Evolutionary conservation across 2,329 filamentous ascomycete genomes (phyloP), one percentile per base, ranked within the genome.

Genomic region (Arthroderma sp.): DNA sequence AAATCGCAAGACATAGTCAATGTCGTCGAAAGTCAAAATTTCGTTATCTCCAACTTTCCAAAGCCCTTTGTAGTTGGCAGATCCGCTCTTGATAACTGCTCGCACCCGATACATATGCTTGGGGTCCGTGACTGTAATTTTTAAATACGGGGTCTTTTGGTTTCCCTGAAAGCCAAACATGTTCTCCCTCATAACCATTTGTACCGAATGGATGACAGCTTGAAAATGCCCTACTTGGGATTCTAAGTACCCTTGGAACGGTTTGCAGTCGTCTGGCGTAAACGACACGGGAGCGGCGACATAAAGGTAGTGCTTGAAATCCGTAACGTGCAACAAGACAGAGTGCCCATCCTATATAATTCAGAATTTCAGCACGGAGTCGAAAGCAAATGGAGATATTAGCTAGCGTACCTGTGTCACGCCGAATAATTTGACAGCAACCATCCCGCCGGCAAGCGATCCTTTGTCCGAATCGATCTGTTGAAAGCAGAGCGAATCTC

Each of bases 401-500:
- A 29, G 2, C 30, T 43, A 38, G 27, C 60, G 45, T 64, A 79
- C 79, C 70, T 83, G 79, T 31, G 86, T 94, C 3, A 96, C 87
- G 55, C 91, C 91, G 65, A 96, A 98, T 15, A 98, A 74, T 69
- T 91, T 93, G 46, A 98, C 77, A 0, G 85, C 81, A 0, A 85
- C 72, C 58, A 72, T 80, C 15, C 85, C 85, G 40, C 84, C 84
- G 59, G 81, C 70, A 1, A 95, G 63, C 3, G 79, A 83, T 15
- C 91, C 89, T 61, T 98, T 89, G 59, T 96, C 88, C 1, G 80
- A 83, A 58, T 98, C 93, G 53, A 98, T 98, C 58, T 93, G 83
- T 66, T 98, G 91, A 59, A 98, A 96, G 52, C 76, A 79, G n/a
- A 98, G 70, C 52, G 68, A 80, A 51, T 91, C 78, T 32, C 67